Conservation (phyloP, 2,329 filamentous ascomycete genomes). For the Monosporascus sp. region DNA sequence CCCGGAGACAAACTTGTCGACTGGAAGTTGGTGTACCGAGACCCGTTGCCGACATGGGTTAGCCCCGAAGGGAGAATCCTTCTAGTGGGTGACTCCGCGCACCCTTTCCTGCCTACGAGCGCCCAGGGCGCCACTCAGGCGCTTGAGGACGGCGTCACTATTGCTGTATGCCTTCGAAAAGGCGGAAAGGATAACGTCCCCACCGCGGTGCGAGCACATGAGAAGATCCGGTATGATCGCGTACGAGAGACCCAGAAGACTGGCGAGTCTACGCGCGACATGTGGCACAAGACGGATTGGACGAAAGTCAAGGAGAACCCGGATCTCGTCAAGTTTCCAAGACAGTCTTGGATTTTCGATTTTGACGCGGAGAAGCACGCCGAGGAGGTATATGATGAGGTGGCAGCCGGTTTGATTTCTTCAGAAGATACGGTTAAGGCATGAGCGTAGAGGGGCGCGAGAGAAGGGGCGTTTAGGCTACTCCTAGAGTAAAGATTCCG, state of each 20-base stretch:
- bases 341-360: slow-evolving; percentile 47
- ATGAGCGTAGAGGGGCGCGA: not conserved
- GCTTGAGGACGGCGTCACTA: slow-evolving; percentile 43
- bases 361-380: slow-evolving; percentile 44
- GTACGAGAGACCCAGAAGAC: slow-evolving; percentile 44
- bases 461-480: no score
- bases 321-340: slow-evolving; percentile 39
- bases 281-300: slow-evolving; percentile 53
- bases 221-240: slow-evolving; percentile 43
- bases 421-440: not conserved
- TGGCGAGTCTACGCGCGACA: slow-evolving; percentile 43
- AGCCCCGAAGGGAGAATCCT: slow-evolving; percentile 37
- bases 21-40: slow-evolving; percentile 46
- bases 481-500: not conserved
- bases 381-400: slow-evolving; percentile 31
- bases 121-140: slow-evolving; percentile 44
- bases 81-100: slow-evolving; percentile 44
- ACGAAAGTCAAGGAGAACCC: slow-evolving; percentile 41
- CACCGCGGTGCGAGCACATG: slow-evolving; percentile 35
- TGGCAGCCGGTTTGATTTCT: slow-evolving; percentile 20
- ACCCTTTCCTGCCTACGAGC: slow-evolving; percentile 44
- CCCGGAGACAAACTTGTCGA: slow-evolving; percentile 36
- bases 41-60: slow-evolving; percentile 44
- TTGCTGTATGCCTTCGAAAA: slow-evolving; percentile 37
- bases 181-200: slow-evolving; percentile 33